A percentile compares a stretch with the other conserved stretches of the same genome.
phyloP scores from a whole-genome alignment of 1,284 basidiomycete species.

The Erythrobasidium hasegawianum region DNA sequence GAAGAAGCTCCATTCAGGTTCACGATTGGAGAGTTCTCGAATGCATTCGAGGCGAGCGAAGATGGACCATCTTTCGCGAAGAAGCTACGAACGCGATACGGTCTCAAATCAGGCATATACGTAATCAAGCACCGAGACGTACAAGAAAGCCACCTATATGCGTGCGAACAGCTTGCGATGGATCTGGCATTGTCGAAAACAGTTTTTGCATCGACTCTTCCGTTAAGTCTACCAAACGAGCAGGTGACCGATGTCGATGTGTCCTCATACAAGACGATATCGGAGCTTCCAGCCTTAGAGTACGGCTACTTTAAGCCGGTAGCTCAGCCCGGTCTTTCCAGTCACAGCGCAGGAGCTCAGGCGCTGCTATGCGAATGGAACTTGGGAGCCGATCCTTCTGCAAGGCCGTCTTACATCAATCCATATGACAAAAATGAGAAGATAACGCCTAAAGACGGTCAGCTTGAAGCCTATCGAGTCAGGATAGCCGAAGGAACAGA shows the following conservation, averaged over 20 bases:
- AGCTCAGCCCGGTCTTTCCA: not conserved
- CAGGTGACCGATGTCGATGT: not conserved
- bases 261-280: constrained; percentile 1
- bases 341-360: constrained; percentile 10
- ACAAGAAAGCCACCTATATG: constrained; percentile 7
- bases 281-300: constrained; percentile 14
- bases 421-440: constrained; percentile 25
- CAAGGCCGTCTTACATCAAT: constrained; percentile 15
- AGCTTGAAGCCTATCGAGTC: constrained; percentile 19
- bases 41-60: not conserved
- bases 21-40: not conserved
- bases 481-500: constrained; percentile 2
- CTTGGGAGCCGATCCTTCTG: constrained; percentile 20
- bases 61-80: not conserved
- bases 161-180: constrained; percentile 27
- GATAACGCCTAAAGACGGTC: constrained; percentile 16
- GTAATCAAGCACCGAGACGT: not conserved
- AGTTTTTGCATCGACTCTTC: not conserved
- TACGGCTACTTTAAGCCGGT: constrained; percentile 25
- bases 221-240: not conserved
- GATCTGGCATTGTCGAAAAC: constrained; percentile 15
- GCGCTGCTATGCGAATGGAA: constrained; percentile 33
- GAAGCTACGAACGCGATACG: not conserved
- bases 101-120: not conserved
- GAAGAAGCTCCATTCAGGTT: not conserved